Conservation (phyloP, 257 asterid species). For the Leptodermis oblonga region DNA sequence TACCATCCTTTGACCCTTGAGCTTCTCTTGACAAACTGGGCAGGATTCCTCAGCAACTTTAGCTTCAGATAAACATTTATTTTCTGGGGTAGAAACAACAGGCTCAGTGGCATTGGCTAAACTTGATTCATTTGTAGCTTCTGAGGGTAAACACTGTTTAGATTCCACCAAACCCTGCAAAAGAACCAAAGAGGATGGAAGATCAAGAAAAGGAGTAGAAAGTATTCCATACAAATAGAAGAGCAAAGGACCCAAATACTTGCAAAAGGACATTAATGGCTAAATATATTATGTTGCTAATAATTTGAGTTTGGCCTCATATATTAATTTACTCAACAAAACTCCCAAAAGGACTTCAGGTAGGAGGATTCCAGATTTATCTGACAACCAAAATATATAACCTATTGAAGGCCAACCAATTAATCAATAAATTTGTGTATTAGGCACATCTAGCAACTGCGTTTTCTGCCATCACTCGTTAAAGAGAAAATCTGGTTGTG, state of each 20-base stretch:
- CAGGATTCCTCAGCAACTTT: constrained; percentile 51
- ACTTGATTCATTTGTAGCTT: constrained; percentile 33
- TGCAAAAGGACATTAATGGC: neutral
- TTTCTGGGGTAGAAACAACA: constrained; percentile 17
- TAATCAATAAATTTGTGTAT: neutral
- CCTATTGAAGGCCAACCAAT: neutral
- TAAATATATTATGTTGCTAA: neutral
- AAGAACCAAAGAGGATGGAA: constrained; percentile 13
- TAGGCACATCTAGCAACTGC: neutral
- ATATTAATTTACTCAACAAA: neutral
- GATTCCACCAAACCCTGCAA: constrained; percentile 81
- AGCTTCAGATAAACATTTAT: constrained; percentile 27
- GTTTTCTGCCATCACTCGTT: neutral
- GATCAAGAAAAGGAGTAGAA: neutral
- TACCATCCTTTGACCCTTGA: constrained; percentile 84
- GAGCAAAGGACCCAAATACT: neutral
- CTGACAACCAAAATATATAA: neutral
- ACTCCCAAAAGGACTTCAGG: neutral
- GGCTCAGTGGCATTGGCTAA: constrained; percentile 32
- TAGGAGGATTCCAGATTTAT: neutral
- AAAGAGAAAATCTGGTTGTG: neutral
- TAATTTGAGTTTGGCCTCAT: neutral
- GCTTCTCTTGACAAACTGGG: constrained; percentile 95
- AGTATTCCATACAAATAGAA: neutral
- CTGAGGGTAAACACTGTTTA: constrained; percentile 40